phyloP scores from a whole-genome alignment of 2,329 filamentous ascomycete genomes.

The Pseudogymnoascus sp. region DNA sequence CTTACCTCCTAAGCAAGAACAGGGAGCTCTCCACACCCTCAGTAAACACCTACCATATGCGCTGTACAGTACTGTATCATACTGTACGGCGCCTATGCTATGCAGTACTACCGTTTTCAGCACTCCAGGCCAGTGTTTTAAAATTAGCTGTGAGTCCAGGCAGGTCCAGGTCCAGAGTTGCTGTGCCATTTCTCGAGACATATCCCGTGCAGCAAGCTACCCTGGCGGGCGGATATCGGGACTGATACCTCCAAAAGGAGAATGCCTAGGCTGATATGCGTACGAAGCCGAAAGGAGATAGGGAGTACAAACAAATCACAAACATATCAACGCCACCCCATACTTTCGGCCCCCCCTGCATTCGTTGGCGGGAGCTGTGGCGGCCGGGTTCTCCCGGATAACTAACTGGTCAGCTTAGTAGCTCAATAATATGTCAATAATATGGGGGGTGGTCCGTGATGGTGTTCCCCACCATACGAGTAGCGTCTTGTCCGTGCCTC shows the following conservation, averaged over 20 bases:
- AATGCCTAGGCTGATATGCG: background rate
- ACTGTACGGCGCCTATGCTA: background rate
- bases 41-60: background rate
- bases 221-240: background rate
- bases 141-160: background rate
- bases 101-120: background rate
- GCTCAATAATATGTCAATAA: background rate
- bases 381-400: background rate
- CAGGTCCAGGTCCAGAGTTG: background rate
- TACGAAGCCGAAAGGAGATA: background rate
- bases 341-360: background rate
- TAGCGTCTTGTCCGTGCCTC: background rate
- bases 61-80: background rate
- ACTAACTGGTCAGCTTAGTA: background rate
- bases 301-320: slow-evolving; percentile 3
- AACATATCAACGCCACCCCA: background rate
- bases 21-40: background rate
- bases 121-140: background rate
- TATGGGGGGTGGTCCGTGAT: background rate
- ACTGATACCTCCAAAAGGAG: background rate
- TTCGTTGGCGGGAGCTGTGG: background rate
- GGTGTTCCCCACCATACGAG: background rate
- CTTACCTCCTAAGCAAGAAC: background rate
- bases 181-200: background rate
- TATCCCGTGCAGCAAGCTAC: background rate